Conservation (phyloP, 164 flowering plant genomes). For the Hamamelis virginiana region DNA sequence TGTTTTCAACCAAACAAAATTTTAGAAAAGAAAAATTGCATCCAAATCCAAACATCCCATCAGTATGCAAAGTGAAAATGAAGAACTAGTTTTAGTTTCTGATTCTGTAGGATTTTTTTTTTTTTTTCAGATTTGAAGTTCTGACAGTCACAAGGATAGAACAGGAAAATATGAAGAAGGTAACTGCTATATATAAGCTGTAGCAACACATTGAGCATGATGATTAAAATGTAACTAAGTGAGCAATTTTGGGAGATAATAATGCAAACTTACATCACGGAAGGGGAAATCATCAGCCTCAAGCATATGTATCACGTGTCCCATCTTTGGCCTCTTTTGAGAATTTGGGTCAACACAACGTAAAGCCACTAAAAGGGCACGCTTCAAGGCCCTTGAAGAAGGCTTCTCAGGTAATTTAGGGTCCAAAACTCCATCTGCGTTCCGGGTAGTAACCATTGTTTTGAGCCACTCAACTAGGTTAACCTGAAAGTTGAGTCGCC, state of each 20-base stretch:
- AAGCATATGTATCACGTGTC: constrained; percentile 90
- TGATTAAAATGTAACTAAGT: not conserved
- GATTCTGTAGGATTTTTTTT: too few relatives aligned
- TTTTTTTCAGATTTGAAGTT: too few relatives aligned
- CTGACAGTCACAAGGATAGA: too few relatives aligned
- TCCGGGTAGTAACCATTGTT: constrained; percentile 66
- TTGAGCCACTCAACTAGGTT: constrained; percentile 88
- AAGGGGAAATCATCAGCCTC: constrained; percentile 83
- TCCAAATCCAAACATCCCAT: too few relatives aligned
- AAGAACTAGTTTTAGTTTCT: too few relatives aligned
- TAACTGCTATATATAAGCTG: not conserved
- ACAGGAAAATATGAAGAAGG: not conserved
- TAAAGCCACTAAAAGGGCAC: constrained; percentile 69
- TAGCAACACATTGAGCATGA: constrained; percentile 3
- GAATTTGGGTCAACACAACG: constrained; percentile 83
- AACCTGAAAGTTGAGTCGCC: constrained; percentile 43
- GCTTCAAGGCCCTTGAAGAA: constrained; percentile 73
- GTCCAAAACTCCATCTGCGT: constrained; percentile 73
- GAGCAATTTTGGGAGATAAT: not conserved
- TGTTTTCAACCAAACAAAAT: too few relatives aligned
- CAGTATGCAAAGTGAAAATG: too few relatives aligned
- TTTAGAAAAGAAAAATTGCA: too few relatives aligned
- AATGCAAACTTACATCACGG: constrained; percentile 53
- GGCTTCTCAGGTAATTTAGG: constrained; percentile 71
- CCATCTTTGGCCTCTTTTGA: constrained; percentile 88